Percentiles rank a stretch among this genome's conserved stretches.
phyloP scores from a whole-genome alignment of 352 stramenopile species.

The Phytophthora chlamydospora region DNA sequence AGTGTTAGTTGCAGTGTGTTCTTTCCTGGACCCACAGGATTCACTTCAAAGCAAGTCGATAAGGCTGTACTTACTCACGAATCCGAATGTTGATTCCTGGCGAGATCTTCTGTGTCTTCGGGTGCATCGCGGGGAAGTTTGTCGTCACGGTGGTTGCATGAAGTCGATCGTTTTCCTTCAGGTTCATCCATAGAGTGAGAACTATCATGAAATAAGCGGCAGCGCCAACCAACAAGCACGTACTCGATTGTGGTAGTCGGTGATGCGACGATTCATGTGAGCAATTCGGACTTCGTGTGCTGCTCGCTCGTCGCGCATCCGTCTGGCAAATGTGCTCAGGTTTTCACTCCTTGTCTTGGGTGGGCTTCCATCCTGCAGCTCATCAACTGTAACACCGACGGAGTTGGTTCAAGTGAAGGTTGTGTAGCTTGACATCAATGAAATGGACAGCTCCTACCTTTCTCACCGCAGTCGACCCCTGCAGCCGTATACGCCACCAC shows the following conservation, averaged over 20 bases:
- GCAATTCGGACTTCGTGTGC: slow-evolving; percentile 68
- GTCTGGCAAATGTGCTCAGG: slow-evolving; percentile 61
- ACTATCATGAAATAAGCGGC: slow-evolving; percentile 7
- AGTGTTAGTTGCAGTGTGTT: too few relatives aligned
- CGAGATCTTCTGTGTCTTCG: slow-evolving; percentile 74
- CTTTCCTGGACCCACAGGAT: too few relatives aligned
- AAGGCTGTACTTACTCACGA: slow-evolving; percentile 51
- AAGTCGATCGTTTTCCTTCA: slow-evolving; percentile 66
- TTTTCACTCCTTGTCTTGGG: slow-evolving; percentile 56
- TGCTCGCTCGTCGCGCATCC: slow-evolving; percentile 61
- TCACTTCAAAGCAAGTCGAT: too few relatives aligned
- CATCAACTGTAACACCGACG: slow-evolving; percentile 32
- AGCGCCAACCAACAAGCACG: not conserved
- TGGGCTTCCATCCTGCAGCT: slow-evolving; percentile 46
- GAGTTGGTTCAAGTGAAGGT: not conserved
- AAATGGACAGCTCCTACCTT: slow-evolving; percentile 33
- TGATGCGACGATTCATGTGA: slow-evolving; percentile 87
- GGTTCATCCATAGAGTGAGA: not conserved
- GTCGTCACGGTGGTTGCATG: slow-evolving; percentile 69
- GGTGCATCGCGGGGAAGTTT: slow-evolving; percentile 85
- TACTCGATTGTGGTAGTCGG: slow-evolving; percentile 77
- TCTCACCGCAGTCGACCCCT: slow-evolving; percentile 62
- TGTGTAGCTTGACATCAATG: not conserved
- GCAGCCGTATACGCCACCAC: slow-evolving; percentile 58
- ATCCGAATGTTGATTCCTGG: slow-evolving; percentile 65